These are phyloP conservation scores for Calonectria pteridis DNA, from an alignment of 2,329 filamentous ascomycete species.

Conservation along the genomic window DNA sequence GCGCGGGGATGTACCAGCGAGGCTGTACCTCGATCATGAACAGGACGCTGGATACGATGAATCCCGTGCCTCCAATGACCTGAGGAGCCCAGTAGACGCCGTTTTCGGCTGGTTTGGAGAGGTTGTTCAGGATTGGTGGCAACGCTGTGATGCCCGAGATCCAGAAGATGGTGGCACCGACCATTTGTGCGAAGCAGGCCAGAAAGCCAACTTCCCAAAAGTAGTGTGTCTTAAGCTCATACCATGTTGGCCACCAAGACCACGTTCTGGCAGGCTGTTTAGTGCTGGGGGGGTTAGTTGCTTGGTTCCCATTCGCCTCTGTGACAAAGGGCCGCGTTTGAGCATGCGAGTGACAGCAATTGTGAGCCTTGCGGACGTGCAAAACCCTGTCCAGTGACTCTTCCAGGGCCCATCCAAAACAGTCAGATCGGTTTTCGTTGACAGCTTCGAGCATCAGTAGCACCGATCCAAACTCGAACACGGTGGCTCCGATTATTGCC, in stretches of 20 bases:
- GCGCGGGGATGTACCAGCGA: slow-evolving; percentile 72
- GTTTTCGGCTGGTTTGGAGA: slow-evolving; percentile 53
- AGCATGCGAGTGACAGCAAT: slow-evolving; percentile 45
- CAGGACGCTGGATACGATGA: slow-evolving; percentile 68
- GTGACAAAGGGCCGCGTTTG: slow-evolving; percentile 40
- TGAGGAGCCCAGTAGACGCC: slow-evolving; percentile 72
- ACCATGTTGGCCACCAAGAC: slow-evolving; percentile 70
- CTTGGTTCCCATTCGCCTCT: neutral
- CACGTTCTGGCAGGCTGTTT: slow-evolving; percentile 53
- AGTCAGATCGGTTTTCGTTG: slow-evolving; percentile 74
- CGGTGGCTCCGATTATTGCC: slow-evolving; percentile 74
- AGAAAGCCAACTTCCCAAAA: slow-evolving; percentile 68
- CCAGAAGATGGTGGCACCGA: slow-evolving; percentile 74
- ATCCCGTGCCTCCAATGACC: slow-evolving; percentile 72
- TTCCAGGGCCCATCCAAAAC: slow-evolving; percentile 78
- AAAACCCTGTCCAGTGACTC: slow-evolving; percentile 35
- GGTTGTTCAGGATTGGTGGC: slow-evolving; percentile 62
- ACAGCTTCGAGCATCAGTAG: slow-evolving; percentile 75
- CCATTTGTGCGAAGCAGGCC: slow-evolving; percentile 67
- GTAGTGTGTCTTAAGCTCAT: slow-evolving; percentile 71
- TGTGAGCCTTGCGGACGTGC: slow-evolving; percentile 24
- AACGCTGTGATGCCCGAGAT: slow-evolving; percentile 72
- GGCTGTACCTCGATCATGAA: slow-evolving; percentile 77
- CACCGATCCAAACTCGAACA: slow-evolving; percentile 75
- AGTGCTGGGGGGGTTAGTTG: neutral